Base-by-base conservation (phyloP, 495 filamentous ascomycete genomes). In the Opeltia flavorubescens region DNA sequence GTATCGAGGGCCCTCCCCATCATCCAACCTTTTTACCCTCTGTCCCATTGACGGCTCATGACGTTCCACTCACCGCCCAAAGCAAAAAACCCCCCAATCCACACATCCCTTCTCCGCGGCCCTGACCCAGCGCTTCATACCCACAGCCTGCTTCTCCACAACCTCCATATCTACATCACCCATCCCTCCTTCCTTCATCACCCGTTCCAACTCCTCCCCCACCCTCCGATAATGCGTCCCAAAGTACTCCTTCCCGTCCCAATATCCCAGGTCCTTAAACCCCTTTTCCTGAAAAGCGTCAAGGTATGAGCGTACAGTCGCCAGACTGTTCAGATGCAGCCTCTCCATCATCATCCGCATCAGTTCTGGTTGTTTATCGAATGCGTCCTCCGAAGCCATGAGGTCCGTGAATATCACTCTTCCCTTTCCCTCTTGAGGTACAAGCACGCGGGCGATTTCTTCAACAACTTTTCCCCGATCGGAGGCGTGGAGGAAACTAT, bases 391-490 rank as follows among this genome's bases (percentile, higher is more conserved):
- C n/a, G 40, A 35, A 1, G 30, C 50, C 50, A 56, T 50, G 17
- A 46, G 34, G 45, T 56, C 54, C 23, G 54, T 50, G 18, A 56
- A 56, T 0, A 56, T 15, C 0, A 56, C 40, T 9, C 11, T 39
- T 8, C 50, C 54, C 7, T n/a, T n/a, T 2, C 12, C 12, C 4
- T 17, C 24, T n/a, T 13, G 44, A 3, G 4, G n/a, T 17, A 50
- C 38, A n/a, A 56, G 36, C 4, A 50, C 27, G n/a, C 54, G 48
- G 12, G 40, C 46, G 21, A 56, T 53, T 36, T 50, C 53, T 12
- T 13, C 18, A 1, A 55, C 24, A 18, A 55, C 20, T 5, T 23
- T 33, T 13, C 13, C 6, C 1, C 50, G 23, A 12, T 52, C 20
- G 15, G 29, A 39, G 0, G 50, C 50, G 25, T 55, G 53, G 28